phyloP scores from a whole-genome alignment of 2,329 filamentous ascomycete genomes.

The Teratosphaeria zuluensis region DNA sequence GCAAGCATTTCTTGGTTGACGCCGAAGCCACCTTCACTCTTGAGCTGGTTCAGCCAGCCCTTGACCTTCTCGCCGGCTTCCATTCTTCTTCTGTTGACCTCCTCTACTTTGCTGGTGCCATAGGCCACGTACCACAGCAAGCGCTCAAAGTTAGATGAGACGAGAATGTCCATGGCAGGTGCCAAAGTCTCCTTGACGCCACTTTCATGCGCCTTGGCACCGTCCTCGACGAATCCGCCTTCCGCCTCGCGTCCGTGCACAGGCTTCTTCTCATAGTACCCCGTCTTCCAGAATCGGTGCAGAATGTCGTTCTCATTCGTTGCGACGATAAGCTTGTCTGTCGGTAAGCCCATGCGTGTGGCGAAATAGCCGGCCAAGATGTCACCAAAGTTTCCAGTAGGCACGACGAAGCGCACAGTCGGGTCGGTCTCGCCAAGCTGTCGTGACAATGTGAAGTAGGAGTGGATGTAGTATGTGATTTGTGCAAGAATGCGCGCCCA shows the following conservation, averaged over 20 bases:
- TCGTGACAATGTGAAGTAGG: conserved; percentile 72
- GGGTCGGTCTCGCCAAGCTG: conserved; percentile 53
- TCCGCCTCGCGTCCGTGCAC: conserved; percentile 48
- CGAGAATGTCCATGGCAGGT: conserved; percentile 95
- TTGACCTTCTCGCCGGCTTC: conserved; percentile 63
- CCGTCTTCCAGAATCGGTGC: conserved; percentile 86
- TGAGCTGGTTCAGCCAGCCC: conserved; percentile 70
- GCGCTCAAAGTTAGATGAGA: conserved; percentile 93
- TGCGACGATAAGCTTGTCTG: conserved; percentile 80
- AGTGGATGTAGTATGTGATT: conserved; percentile 93
- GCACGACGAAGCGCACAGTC: conserved; percentile 75
- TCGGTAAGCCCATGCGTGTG: conserved; percentile 76
- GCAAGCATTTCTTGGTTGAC: conserved; percentile 66
- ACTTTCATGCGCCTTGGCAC: conserved; percentile 52
- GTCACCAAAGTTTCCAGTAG: conserved; percentile 94
- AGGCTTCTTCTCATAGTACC: conserved; percentile 78
- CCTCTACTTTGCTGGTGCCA: conserved; percentile 45
- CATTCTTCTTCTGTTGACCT: conserved; percentile 36
- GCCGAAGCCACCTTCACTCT: conserved; percentile 70
- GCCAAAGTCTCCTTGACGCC: conserved; percentile 86
- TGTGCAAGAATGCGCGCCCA: conserved; percentile 91
- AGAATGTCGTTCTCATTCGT: conserved; percentile 98
- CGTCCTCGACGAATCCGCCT: conserved; percentile 46
- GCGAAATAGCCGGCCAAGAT: conserved; percentile 92
- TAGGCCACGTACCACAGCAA: conserved; percentile 88